These are phyloP conservation scores for Fusarium sp. DNA, from an alignment of 2,329 filamentous ascomycete genomes.

Conservation along the genomic window DNA sequence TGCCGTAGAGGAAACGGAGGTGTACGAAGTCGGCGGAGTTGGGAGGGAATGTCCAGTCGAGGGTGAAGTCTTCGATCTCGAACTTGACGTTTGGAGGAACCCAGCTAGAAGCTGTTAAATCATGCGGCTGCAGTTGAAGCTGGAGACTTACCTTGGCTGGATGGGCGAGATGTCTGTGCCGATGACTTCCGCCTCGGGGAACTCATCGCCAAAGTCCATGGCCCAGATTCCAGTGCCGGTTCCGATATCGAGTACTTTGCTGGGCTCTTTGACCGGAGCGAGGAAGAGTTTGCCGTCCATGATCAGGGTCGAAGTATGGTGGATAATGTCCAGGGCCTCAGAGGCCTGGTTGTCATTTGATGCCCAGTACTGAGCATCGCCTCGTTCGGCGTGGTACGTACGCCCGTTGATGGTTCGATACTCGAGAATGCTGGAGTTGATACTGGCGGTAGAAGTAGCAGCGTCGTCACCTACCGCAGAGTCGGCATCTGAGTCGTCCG, in stretches of 20 bases:
- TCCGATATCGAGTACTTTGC: constrained; percentile 27
- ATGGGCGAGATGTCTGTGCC: constrained; percentile 67
- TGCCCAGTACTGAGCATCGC: constrained; percentile 33
- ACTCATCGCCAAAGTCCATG: constrained; percentile 56
- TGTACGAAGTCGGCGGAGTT: constrained; percentile 67
- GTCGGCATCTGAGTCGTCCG: constrained; percentile 7
- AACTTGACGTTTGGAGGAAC: constrained; percentile 58
- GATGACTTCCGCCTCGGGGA: constrained; percentile 55
- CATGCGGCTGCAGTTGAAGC: rapidly evolving
- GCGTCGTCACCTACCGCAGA: constrained; percentile 21
- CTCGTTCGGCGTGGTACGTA: constrained; percentile 31
- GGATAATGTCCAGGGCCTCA: constrained; percentile 29
- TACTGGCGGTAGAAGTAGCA: constrained; percentile 21
- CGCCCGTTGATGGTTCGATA: constrained; percentile 35
- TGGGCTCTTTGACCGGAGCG: neutral
- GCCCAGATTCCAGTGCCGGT: constrained; percentile 55
- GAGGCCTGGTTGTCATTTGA: constrained; percentile 31
- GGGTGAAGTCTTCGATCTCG: constrained; percentile 44
- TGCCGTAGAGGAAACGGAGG: constrained; percentile 64
- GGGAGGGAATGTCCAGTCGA: constrained; percentile 42
- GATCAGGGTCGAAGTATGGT: constrained; percentile 23
- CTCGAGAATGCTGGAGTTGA: constrained; percentile 33
- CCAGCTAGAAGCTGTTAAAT: constrained; percentile 34
- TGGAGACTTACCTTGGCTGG: constrained; percentile 53
- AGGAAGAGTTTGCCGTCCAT: constrained; percentile 25